These are phyloP conservation scores for Agrocybe pediades DNA, from an alignment of 768 basidiomycete species.

Conservation along the genomic window DNA sequence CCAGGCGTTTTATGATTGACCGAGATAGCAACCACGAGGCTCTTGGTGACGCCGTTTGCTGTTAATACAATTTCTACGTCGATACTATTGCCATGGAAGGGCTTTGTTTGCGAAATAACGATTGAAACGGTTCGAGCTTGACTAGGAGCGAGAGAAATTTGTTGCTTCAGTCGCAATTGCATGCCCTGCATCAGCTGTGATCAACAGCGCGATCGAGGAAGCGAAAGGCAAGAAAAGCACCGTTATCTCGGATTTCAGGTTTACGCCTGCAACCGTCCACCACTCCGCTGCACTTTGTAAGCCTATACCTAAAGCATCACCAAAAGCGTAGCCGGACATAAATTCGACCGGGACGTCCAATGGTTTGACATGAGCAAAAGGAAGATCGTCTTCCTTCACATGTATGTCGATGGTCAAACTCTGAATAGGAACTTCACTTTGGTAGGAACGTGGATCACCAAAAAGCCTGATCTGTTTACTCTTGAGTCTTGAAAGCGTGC, in stretches of 20 bases:
- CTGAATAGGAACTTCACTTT: conserved; percentile 52
- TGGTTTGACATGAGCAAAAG: conserved; percentile 43
- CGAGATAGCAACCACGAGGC: conserved; percentile 39
- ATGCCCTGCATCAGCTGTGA: conserved; percentile 25
- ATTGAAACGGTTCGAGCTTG: conserved; percentile 67
- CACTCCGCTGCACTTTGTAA: conserved; percentile 52
- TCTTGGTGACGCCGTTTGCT: conserved; percentile 19
- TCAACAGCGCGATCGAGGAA: conserved; percentile 3
- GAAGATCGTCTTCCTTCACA: conserved; percentile 30
- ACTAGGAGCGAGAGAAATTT: conserved; percentile 52
- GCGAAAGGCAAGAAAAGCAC: conserved; percentile 9
- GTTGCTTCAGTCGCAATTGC: conserved; percentile 26
- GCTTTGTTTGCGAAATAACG: conserved; percentile 39
- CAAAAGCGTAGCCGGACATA: conserved; percentile 75
- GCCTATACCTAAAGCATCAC: conserved; percentile 66
- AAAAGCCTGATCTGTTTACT: conserved; percentile 72
- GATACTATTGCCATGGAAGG: conserved; percentile 33
- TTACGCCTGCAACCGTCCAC: conserved; percentile 50
- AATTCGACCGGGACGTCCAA: conserved; percentile 69
- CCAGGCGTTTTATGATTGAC: conserved; percentile 44
- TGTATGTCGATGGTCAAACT: conserved; percentile 53
- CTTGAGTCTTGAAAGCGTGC: not conserved
- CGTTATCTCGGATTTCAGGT: conserved; percentile 11
- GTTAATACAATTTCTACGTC: conserved; percentile 40
- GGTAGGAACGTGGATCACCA: conserved; percentile 61